Conservation (phyloP, 805 yeast genomes). For the Hanseniaspora taiwanica region DNA sequence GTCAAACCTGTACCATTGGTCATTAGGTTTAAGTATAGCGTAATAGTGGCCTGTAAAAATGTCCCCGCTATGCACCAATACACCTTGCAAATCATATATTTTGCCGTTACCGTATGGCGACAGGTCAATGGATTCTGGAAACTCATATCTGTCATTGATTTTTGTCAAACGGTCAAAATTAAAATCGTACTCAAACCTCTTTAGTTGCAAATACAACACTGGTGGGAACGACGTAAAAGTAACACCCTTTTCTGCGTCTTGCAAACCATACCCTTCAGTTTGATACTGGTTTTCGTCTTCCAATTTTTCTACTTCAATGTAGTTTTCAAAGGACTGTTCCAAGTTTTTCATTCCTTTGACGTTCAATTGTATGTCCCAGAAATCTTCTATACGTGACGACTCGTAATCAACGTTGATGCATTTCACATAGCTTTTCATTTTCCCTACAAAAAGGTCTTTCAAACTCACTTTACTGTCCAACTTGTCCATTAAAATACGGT, state of each 20-base stretch:
- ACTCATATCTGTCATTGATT: slow-evolving; percentile 85
- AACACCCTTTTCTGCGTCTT: slow-evolving; percentile 95
- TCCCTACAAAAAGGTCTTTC: slow-evolving; percentile 83
- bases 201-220: slow-evolving; percentile 83
- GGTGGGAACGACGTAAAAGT: slow-evolving; percentile 84
- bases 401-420: slow-evolving; percentile 91
- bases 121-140: slow-evolving; percentile 70
- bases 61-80: slow-evolving; percentile 90
- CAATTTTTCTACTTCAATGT: slow-evolving; percentile 76
- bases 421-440: slow-evolving; percentile 88
- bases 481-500: slow-evolving; percentile 89
- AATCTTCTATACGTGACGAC: slow-evolving; percentile 82
- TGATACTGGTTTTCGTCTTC: slow-evolving; percentile 93
- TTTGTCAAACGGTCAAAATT: slow-evolving; percentile 78
- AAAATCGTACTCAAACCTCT: slow-evolving; percentile 90
- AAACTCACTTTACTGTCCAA: slow-evolving; percentile 78
- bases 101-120: slow-evolving; percentile 60
- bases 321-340: slow-evolving; percentile 67
- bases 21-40: slow-evolving; percentile 78
- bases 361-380: slow-evolving; percentile 95
- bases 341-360: slow-evolving; percentile 72
- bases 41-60: slow-evolving; percentile 94
- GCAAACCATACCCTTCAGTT: slow-evolving; percentile 80
- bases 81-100: slow-evolving; percentile 82
- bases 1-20: slow-evolving; percentile 82